phyloP scores from a whole-genome alignment of 345 rosid species.

The Cochlearia excelsa region DNA sequence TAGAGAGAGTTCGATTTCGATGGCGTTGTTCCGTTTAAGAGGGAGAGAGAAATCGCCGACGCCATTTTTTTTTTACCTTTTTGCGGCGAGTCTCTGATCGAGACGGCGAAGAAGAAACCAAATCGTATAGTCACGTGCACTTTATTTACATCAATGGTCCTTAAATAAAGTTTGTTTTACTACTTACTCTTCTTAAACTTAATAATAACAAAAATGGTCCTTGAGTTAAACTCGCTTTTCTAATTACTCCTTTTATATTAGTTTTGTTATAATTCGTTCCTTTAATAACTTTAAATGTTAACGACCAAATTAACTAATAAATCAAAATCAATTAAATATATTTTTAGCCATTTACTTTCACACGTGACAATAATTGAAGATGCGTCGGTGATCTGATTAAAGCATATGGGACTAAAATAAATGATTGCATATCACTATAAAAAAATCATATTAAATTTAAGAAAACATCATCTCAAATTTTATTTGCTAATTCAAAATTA shows the following conservation, averaged over 20 bases:
- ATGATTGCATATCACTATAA: conserved; percentile 16
- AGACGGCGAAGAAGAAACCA: conserved; percentile 14
- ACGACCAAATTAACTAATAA: not conserved
- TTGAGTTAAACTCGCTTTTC: not conserved
- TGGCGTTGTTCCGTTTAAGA: conserved; percentile 13
- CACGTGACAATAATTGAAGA: conserved; percentile 20
- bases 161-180: not conserved
- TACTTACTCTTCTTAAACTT: not conserved
- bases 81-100: conserved; percentile 21
- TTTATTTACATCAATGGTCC: conserved; percentile 18
- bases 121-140: conserved; percentile 13
- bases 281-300: not conserved
- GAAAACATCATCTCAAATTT: conserved; percentile 8
- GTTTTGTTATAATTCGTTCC: not conserved
- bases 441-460: conserved; percentile 8
- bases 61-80: conserved; percentile 10
- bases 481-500: not conserved
- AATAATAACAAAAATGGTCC: no score
- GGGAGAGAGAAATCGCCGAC: conserved; percentile 17
- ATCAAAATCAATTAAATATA: not conserved
- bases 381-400: conserved; percentile 36
- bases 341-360: not conserved
- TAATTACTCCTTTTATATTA: not conserved
- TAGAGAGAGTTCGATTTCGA: conserved; percentile 11
- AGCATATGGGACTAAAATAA: conserved; percentile 33